Evolutionary conservation across 2,329 filamentous ascomycete genomes (phyloP), one percentile per base, ranked within the genome.

Genomic region (Boeremia lycopersici): DNA sequence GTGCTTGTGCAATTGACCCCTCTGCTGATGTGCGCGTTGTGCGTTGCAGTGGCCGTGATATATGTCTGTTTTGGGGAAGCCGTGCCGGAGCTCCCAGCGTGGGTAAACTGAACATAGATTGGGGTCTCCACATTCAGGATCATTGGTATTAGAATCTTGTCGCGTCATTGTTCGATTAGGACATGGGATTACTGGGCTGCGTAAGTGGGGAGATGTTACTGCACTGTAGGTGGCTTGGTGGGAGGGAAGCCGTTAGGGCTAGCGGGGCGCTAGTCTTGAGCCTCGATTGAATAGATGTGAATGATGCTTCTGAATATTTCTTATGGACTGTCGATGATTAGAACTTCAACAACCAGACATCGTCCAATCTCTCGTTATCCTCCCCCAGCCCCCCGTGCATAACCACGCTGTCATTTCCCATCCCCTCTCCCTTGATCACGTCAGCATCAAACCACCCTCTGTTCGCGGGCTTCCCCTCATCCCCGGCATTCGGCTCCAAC

Each of bases 381-480:
- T 83, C 81, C 0, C 72, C 78, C n/a, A 84, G 63, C 0, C 82
- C 82, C 3, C 82, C 82, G 25, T 81, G 77, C 2, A 84, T 73
- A 4, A 81, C 65, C 15, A 84, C 62, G 7, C 64, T 66, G 41
- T 76, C 70, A 13, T 72, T 74, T 0, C 59, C 67, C 42, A 52
- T 25, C 1, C 33, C 53, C 7, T 63, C 28, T 4, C 56, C 61
- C 41, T 64, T 69, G 2, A 77, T 48, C 4, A 79, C 74, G 66
- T 81, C 81, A 2, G 81, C 82, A 68, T 76, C 81, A 54, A 84
- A 84, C 82, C 82, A 84, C 5, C 82, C 82, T 36, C 82, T 71
- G 2, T 78, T 68, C 10, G 65, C 63, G 7, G 82, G 81, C 9
- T 52, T 33, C 7, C 66, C 68, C 4, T 69, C 63, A 2, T 48